Percentiles rank a stretch among this genome's conserved stretches.
Conservation (phyloP, 108 stramenopile species). For the Nitzschia palea region DNA sequence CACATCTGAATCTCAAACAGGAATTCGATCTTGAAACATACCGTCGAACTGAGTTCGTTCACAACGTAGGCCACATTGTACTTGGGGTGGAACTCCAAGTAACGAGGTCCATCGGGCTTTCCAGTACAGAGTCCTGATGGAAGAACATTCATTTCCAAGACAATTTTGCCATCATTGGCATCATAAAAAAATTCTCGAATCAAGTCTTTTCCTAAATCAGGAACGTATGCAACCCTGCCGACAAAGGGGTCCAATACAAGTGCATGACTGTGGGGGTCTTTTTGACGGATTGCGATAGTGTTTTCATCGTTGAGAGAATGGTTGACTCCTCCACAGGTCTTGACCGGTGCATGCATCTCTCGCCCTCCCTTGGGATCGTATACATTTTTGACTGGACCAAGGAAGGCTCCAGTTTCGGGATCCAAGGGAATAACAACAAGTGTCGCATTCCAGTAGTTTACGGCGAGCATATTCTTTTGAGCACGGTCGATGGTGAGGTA, state of each 20-base stretch:
- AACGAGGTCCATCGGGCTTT: constrained; percentile 89
- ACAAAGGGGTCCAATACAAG: constrained; percentile 91
- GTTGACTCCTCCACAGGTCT: constrained; percentile 77
- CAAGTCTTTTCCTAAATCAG: constrained; percentile 90
- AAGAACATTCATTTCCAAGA: constrained; percentile 64
- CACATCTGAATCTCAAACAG: background rate
- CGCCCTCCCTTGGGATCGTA: constrained; percentile 72
- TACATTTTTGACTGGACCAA: constrained; percentile 49
- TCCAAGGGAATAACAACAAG: constrained; percentile 82
- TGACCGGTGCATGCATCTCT: constrained; percentile 62
- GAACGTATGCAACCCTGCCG: constrained; percentile 87
- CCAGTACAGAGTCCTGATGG: constrained; percentile 82
- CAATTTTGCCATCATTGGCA: constrained; percentile 54
- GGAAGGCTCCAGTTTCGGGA: constrained; percentile 64
- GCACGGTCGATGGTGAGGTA: constrained; percentile 90
- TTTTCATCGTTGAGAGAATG: constrained; percentile 84
- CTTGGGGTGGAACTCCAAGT: constrained; percentile 89
- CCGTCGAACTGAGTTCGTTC: constrained; percentile 88
- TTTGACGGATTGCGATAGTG: constrained; percentile 85
- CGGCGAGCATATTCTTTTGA: constrained; percentile 76
- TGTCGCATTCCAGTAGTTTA: constrained; percentile 95
- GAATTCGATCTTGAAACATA: constrained; percentile 14
- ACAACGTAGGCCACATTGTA: constrained; percentile 87
- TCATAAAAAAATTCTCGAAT: constrained; percentile 82
- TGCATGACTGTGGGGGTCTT: constrained; percentile 95